phyloP scores from a whole-genome alignment of 2,329 filamentous ascomycete species.

The Monosporascus sp. region DNA sequence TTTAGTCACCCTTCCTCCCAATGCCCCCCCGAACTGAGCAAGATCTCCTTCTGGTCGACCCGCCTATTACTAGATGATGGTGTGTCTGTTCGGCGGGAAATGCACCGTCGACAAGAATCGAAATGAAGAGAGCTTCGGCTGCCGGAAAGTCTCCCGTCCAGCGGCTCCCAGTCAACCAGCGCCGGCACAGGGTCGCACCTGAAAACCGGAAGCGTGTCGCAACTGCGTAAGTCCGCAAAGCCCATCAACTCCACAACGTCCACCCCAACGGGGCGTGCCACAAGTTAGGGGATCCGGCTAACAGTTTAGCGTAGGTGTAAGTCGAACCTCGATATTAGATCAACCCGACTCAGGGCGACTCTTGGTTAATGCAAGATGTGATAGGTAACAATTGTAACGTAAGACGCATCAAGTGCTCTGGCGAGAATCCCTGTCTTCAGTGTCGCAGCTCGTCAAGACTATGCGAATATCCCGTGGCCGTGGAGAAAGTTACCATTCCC shows the following conservation, averaged over 20 bases:
- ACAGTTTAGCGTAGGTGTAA: background rate
- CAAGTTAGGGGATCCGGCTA: background rate
- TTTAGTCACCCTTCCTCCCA: background rate
- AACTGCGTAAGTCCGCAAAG: constrained; percentile 39
- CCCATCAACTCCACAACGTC: background rate
- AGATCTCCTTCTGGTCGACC: background rate
- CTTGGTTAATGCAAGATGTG: constrained; percentile 2
- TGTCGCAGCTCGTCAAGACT: constrained; percentile 39
- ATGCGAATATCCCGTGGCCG: constrained; percentile 41
- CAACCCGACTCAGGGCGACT: too few relatives aligned
- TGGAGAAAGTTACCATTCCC: constrained; percentile 40
- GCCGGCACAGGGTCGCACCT: constrained; percentile 41
- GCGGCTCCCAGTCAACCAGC: constrained; percentile 46
- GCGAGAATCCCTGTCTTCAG: constrained; percentile 42
- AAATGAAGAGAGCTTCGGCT: background rate
- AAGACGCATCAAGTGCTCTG: constrained; percentile 48
- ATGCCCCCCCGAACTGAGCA: background rate
- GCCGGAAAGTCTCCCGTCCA: constrained; percentile 10
- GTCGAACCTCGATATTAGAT: background rate
- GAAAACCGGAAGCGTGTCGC: constrained; percentile 45
- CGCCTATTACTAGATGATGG: background rate
- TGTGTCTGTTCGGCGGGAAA: background rate
- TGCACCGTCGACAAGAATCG: background rate
- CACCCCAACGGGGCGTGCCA: background rate
- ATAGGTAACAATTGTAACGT: constrained; percentile 44